Evolutionary conservation across 768 basidiomycete genomes (phyloP).

Genomic region (Dacryopinax primogenitus): DNA sequence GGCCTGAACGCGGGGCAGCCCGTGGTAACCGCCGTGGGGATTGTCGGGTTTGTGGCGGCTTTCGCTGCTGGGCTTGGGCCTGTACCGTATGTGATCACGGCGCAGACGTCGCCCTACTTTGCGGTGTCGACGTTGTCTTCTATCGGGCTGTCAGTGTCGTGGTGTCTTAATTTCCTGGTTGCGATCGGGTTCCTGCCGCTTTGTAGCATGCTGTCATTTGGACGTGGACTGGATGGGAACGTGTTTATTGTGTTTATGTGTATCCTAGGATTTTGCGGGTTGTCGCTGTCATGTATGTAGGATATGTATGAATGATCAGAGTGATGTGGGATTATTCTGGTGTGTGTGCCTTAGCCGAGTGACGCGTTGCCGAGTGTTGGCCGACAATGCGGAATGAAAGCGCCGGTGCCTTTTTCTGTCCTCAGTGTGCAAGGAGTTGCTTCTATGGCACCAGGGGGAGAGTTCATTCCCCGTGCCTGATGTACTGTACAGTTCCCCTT

Average conservation of each 20-base stretch:
- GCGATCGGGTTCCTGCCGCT: constrained; percentile 77
- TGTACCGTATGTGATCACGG: constrained; percentile 81
- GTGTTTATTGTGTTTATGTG: not conserved
- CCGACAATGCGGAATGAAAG: no score
- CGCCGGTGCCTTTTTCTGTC: no score
- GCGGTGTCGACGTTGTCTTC: constrained; percentile 74
- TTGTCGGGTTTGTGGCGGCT: constrained; percentile 35
- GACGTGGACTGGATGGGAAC: constrained; percentile 34
- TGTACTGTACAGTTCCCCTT: no score
- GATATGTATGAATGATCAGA: no score
- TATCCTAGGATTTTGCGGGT: not conserved
- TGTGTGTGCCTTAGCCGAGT: no score
- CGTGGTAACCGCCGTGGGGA: not conserved
- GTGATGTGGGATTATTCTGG: no score
- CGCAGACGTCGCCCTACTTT: constrained; percentile 71
- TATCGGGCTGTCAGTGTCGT: constrained; percentile 54
- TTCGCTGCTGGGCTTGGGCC: constrained; percentile 88
- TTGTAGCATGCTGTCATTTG: constrained; percentile 53
- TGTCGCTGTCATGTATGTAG: not conserved
- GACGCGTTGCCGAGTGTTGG: no score
- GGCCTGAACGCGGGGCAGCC: constrained; percentile 23
- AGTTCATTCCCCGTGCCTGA: no score
- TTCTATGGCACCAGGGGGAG: no score
- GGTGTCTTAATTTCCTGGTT: constrained; percentile 75
- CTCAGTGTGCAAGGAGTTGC: no score